Evolutionary conservation across 1,284 basidiomycete genomes (phyloP), one percentile per base, ranked within the genome.

Genomic region (Tranzscheliella williamsii): DNA sequence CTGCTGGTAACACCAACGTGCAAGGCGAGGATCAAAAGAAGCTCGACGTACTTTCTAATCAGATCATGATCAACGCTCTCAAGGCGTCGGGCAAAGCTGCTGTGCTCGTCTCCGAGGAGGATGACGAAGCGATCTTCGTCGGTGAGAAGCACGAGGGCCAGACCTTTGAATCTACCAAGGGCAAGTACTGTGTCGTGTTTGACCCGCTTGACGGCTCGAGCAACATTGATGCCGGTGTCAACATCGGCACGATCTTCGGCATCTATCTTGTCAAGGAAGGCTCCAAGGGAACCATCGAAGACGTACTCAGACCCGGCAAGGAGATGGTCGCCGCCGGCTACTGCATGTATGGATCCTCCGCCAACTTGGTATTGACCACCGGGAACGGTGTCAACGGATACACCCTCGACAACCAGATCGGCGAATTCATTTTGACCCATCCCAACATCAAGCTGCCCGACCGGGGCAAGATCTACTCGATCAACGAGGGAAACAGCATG

Each of bases 1-100:
- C 93, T 17, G 95, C 95, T 11, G 95, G 95, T 17, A 90, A 93
- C 75, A 89, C 88, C 36, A 99, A 98, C 78, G 89, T 95, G 12
- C 91, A 95, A 80, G 95, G 95, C 38, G 95, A 98, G 79, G 95
- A 97, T 78, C 95, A 99, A 83, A 99, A 99, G 85, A 99, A 99
- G 82, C 84, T 99, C 48, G 94, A 97, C 78, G 88, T 97, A 17
- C 84, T 98, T 41, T 90, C 92, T 18, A 98, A 99, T 80, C 93
- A 99, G 79, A 98, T 98, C 84, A 98, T 99, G 95, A 85, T 98
- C 79, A 98, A 97, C 55, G 75, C 78, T 24, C 84, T 97, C 34
- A 84, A 89, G 29, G 91, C 92, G 2, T 93, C 90, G 21, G 91
- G 95, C 55, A 97, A 95, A 84, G 89, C 88, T 11, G 88, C 92